Conservation (phyloP, 1,284 basidiomycete species). For the Mycena citricolor region DNA sequence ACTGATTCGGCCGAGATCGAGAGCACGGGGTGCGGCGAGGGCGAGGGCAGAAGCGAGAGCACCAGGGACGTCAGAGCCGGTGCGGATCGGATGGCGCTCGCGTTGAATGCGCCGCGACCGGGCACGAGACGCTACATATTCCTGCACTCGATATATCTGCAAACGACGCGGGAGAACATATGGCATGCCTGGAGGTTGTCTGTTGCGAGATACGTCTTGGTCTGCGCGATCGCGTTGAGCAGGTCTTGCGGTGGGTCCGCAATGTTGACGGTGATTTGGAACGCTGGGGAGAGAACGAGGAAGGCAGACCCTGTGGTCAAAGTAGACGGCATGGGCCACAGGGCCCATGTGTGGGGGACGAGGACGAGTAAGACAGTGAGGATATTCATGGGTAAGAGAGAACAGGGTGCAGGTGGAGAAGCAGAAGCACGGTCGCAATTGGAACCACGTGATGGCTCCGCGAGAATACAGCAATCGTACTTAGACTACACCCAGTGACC, state of each 20-base stretch:
- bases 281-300: slow-evolving; percentile 35
- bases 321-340: slow-evolving; percentile 39
- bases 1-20: slow-evolving; percentile 58
- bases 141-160: not conserved
- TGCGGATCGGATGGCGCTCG: slow-evolving; percentile 31
- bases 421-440: no score
- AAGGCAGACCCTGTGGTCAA: slow-evolving; percentile 31
- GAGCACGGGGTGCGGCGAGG: slow-evolving; percentile 30
- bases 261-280: slow-evolving; percentile 41
- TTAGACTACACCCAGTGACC: no score
- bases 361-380: slow-evolving; percentile 3
- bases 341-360: slow-evolving; percentile 19
- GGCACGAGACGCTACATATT: slow-evolving; percentile 42
- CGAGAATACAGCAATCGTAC: no score
- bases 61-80: slow-evolving; percentile 34
- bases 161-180: not conserved
- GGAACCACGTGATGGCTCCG: no score
- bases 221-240: slow-evolving; percentile 43
- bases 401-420: no score
- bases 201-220: slow-evolving; percentile 36
- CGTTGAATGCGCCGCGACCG: slow-evolving; percentile 47
- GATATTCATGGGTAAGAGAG: no score
- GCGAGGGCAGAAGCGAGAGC: slow-evolving; percentile 40
- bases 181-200: slow-evolving; percentile 41
- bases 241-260: slow-evolving; percentile 45